Base-by-base conservation (phyloP, 140 eudicot species). In the Flaveria floridana region DNA sequence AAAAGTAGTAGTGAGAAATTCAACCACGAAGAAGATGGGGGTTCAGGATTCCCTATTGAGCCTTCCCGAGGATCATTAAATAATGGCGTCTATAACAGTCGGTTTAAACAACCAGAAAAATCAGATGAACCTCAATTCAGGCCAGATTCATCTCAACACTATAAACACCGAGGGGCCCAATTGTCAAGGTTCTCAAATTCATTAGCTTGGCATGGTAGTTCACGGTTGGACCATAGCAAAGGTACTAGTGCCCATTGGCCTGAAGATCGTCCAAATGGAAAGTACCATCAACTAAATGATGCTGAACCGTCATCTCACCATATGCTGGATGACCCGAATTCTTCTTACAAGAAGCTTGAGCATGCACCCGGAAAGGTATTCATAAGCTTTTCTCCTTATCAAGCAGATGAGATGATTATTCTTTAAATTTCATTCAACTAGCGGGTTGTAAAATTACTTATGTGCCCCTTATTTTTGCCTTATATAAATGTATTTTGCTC, bases 111-210 rank as follows among this genome's bases (percentile, higher is more conserved):
- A 76, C 59, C 86, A 11, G 73, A 78, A 72, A 80, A 69, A 67
- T 59, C 72, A 51, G 76, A 81, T 23, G 87, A 77, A 46, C 18
- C 71, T 73, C 83, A 64, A 68, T n/a, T 11, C 21, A 77, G 76
- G 68, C 57, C 75, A 7, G 85, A 87, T 72, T 81, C 84, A 42
- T 71, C 85, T 56, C 94, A 84, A 78, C 78, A 86, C 53, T 82
- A 72, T 39, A 86, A 76, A 75, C 76, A 84, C 21, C 85, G 81
- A 61, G 88, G 83, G 65, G 79, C 87, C 18, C 87, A 82, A 8
- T 76, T 91, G 77, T 87, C 96, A 46, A 73, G 80, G 73, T 91
- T 89, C 77, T 89, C 97, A 65, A 89, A 77, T 61, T 91, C 97
- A 6, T 87, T 89, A 65, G 96, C 96, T 3, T 86, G 81, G 76